These are phyloP conservation scores for Amphirosellinia nigrospora DNA, from an alignment of 495 filamentous ascomycete genomes.

Conservation along the genomic window DNA sequence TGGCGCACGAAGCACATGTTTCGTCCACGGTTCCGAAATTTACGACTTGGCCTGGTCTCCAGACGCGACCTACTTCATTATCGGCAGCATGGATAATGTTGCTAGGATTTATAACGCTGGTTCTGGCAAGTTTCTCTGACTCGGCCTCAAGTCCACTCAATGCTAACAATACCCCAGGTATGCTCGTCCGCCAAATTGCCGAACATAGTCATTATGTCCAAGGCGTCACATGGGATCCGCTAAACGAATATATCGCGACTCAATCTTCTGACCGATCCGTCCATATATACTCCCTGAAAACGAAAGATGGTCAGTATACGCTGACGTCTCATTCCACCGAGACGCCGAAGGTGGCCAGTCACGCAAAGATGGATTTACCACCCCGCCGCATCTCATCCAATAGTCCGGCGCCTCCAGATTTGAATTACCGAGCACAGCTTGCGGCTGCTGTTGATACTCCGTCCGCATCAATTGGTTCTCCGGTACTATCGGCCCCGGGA, in stretches of 20 bases:
- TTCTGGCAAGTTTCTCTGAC: conserved; percentile 67
- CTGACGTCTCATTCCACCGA: conserved; percentile 59
- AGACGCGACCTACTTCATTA: conserved; percentile 95
- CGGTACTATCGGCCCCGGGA: conserved; percentile 89
- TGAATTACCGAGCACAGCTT: conserved; percentile 62
- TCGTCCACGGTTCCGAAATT: conserved; percentile 92
- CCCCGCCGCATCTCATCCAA: conserved; percentile 86
- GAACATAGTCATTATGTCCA: conserved; percentile 99
- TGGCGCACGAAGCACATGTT: conserved; percentile 99
- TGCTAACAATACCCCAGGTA: conserved; percentile 58
- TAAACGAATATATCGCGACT: conserved; percentile 97
- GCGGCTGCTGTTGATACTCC: conserved; percentile 59
- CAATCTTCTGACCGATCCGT: conserved; percentile 98
- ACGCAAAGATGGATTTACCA: conserved; percentile 88
- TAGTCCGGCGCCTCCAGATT: conserved; percentile 91
- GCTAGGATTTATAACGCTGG: conserved; percentile 95
- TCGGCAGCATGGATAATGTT: conserved; percentile 98
- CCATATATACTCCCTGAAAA: conserved; percentile 94
- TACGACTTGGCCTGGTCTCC: conserved; percentile 99
- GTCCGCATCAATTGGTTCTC: conserved; percentile 71
- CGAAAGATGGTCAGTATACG: conserved; percentile 94
- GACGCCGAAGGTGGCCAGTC: conserved; percentile 55
- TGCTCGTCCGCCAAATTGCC: conserved; percentile 93
- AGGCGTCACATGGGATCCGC: conserved; percentile 96
- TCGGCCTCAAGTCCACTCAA: neutral